Evolutionary conservation across 306 rosid species (phyloP).

Genomic region (Lathyrus oleraceus): DNA sequence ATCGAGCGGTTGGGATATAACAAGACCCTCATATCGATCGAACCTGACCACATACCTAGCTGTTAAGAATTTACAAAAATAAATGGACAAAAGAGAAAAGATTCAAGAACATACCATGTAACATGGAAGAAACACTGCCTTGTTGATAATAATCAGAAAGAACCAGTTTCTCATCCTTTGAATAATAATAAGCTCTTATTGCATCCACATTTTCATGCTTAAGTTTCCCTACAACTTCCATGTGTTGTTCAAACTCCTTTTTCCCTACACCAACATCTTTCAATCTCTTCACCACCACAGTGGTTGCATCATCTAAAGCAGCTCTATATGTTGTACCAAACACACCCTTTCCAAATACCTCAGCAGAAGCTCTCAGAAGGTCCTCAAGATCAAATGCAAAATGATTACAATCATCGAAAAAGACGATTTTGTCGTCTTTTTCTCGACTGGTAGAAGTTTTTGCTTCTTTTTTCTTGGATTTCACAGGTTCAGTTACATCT

Average conservation of each 20-base stretch:
- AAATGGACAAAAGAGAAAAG: background rate
- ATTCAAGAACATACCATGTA: conserved; percentile 61
- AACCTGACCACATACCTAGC: background rate
- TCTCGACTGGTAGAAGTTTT: conserved; percentile 46
- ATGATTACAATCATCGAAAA: conserved; percentile 60
- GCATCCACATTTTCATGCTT: conserved; percentile 77
- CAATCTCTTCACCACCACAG: conserved; percentile 86
- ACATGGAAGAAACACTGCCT: conserved; percentile 74
- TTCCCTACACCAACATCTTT: conserved; percentile 71
- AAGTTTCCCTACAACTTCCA: conserved; percentile 73
- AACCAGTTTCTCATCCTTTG: conserved; percentile 86
- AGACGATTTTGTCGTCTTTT: conserved; percentile 57
- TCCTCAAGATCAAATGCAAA: conserved; percentile 89
- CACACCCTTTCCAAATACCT: conserved; percentile 86
- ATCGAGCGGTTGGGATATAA: no score
- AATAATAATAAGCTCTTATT: conserved; percentile 78
- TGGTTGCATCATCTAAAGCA: conserved; percentile 76
- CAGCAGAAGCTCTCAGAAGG: conserved; percentile 84
- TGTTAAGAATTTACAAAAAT: background rate
- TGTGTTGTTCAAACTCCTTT: conserved; percentile 83
- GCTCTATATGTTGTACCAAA: conserved; percentile 90
- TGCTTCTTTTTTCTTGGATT: conserved; percentile 59
- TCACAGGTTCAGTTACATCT: conserved; percentile 30
- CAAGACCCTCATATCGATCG: no score
- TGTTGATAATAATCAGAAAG: conserved; percentile 69